These are phyloP conservation scores for Paecilomyces variotii DNA, from an alignment of 2,329 filamentous ascomycete genomes.

Conservation along the genomic window DNA sequence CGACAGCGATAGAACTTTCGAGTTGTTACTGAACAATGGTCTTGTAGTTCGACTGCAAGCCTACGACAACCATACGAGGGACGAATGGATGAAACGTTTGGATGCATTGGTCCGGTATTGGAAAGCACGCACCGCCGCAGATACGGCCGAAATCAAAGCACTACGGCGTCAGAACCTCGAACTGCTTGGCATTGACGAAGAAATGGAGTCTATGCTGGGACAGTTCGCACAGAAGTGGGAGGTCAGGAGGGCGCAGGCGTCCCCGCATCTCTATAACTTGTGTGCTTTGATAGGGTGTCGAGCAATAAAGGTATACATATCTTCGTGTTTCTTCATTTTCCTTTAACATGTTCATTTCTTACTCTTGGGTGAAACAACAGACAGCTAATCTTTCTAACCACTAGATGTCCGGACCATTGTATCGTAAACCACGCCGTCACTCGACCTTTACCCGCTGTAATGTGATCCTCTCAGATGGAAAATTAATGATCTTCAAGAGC, in stretches of 20 bases:
- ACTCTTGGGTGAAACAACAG: neutral
- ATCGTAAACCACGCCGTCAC: conserved; percentile 56
- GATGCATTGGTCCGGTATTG: conserved; percentile 53
- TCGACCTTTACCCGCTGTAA: conserved; percentile 53
- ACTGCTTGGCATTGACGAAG: conserved; percentile 56
- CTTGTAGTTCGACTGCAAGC: conserved; percentile 54
- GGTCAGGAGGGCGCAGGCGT: conserved; percentile 55
- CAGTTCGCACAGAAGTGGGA: conserved; percentile 63
- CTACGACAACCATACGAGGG: conserved; percentile 49
- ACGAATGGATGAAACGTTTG: conserved; percentile 56
- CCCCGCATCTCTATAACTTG: conserved; percentile 58
- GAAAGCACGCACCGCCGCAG: conserved; percentile 48
- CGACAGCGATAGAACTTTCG: conserved; percentile 52
- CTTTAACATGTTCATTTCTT: neutral
- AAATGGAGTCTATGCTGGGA: conserved; percentile 56
- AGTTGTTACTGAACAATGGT: conserved; percentile 54
- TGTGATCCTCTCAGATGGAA: conserved; percentile 53
- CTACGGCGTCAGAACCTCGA: conserved; percentile 52
- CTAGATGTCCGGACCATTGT: conserved; percentile 53
- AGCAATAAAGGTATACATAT: conserved; percentile 41
- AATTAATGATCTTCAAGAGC: conserved; percentile 55
- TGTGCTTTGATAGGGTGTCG: conserved; percentile 58
- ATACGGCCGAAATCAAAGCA: conserved; percentile 50
- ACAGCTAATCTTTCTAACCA: conserved; percentile 5
- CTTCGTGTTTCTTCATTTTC: neutral